These are phyloP conservation scores for Hypoxylon intermedium DNA, from an alignment of 495 filamentous ascomycete species.

Conservation along the genomic window DNA sequence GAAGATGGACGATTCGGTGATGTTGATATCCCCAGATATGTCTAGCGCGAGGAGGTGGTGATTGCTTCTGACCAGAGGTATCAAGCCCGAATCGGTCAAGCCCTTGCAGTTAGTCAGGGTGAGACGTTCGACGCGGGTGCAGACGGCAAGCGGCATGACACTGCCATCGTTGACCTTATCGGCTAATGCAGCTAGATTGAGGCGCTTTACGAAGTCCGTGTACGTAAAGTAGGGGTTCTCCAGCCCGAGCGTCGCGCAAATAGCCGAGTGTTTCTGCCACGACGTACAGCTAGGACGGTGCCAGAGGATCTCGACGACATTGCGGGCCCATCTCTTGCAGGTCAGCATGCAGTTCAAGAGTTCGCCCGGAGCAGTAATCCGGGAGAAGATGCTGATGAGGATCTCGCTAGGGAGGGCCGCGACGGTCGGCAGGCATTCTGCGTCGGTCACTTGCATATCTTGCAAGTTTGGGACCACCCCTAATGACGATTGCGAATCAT, in stretches of 20 bases:
- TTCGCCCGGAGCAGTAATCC: conserved; percentile 75
- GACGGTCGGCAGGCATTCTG: conserved; percentile 74
- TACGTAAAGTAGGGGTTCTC: conserved; percentile 81
- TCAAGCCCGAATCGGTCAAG: conserved; percentile 83
- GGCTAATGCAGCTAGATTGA: conserved; percentile 84
- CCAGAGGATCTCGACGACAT: conserved; percentile 93
- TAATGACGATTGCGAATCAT: conserved; percentile 90
- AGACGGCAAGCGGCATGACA: conserved; percentile 78
- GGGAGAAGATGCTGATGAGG: conserved; percentile 88
- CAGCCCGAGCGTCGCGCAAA: conserved; percentile 76
- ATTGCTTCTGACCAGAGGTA: conserved; percentile 79
- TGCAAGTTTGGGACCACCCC: conserved; percentile 74
- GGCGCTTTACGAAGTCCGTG: conserved; percentile 81
- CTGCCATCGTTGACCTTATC: conserved; percentile 86
- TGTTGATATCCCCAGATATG: conserved; percentile 77
- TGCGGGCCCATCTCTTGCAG: conserved; percentile 89
- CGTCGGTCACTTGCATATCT: conserved; percentile 68
- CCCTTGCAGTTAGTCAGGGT: conserved; percentile 90
- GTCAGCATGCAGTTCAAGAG: conserved; percentile 90
- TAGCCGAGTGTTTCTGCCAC: conserved; percentile 78
- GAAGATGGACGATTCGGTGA: conserved; percentile 83
- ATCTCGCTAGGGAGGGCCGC: conserved; percentile 90
- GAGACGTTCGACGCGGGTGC: conserved; percentile 90
- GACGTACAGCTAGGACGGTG: conserved; percentile 88
- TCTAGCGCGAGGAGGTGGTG: conserved; percentile 86